Evolutionary conservation across 2,329 filamentous ascomycete species (phyloP).

Genomic region (Stagonosporopsis rhizophila): DNA sequence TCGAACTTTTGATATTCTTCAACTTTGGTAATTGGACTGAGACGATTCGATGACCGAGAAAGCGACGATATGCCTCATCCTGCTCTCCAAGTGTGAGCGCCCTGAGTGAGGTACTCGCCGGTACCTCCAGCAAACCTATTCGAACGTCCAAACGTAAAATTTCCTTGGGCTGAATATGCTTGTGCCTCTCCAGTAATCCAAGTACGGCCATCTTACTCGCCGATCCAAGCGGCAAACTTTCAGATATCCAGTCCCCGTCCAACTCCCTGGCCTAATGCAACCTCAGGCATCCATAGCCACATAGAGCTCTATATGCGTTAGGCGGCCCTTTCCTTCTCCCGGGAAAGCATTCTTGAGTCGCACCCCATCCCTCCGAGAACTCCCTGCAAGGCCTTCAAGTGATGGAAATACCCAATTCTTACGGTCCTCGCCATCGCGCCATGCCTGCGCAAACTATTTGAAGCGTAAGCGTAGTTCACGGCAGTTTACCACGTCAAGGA

Average conservation of each 20-base stretch:
- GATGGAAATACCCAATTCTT: slow-evolving; percentile 39
- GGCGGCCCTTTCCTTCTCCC: slow-evolving; percentile 15
- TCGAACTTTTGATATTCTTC: no score
- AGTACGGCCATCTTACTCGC: not conserved
- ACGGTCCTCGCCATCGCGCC: slow-evolving; percentile 22
- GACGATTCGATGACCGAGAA: not conserved
- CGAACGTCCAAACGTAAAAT: not conserved
- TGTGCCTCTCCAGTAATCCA: not conserved
- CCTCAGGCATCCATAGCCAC: not conserved
- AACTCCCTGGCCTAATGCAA: not conserved
- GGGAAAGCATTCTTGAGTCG: slow-evolving; percentile 1
- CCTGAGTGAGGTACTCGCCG: not conserved
- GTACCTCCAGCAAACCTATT: not conserved
- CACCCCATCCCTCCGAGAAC: not conserved
- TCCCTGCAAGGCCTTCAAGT: slow-evolving; percentile 3
- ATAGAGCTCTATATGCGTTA: not conserved
- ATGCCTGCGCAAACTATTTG: slow-evolving; percentile 20
- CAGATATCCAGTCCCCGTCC: not conserved
- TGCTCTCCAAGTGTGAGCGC: not conserved
- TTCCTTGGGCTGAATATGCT: not conserved
- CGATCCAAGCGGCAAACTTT: not conserved
- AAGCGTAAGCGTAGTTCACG: not conserved
- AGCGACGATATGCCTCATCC: not conserved
- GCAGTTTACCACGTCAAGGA: not conserved
- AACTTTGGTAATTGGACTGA: not conserved